Evolutionary conservation across 176 grass and related monocot genomes (phyloP), one percentile per base, ranked within the genome.

Genomic region (Carex scoparia): DNA sequence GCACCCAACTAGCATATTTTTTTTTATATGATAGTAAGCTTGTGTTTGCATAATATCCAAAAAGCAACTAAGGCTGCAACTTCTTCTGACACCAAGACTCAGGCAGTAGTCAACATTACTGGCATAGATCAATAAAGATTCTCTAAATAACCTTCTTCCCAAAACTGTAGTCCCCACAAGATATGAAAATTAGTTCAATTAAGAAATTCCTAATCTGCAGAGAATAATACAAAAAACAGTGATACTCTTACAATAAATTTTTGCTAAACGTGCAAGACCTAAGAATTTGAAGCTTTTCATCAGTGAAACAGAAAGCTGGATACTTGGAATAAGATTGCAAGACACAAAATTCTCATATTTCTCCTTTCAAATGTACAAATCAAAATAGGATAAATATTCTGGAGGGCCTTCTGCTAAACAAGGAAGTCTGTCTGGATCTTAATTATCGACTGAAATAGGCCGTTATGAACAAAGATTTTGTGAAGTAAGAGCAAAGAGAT

Each of bases 301-400:
- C 12, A 18, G 28, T 16, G 2, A 33, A 79, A 57, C 53, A 58
- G 2, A 79, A 79, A 79, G 27, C 51, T 58, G 35, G 14, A 35
- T 58, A 33, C 16, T 69, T 70, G 38, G 69, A 72, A 72, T 10
- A 35, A 79, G 28, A 58, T 16, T 30, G n/a, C 15, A 19, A 70
- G 37, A 42, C 8, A 63, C 58, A 30, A 78, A 78, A 56, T 32
- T 79, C 48, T 79, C 14, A 10, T 18, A 12, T 15, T 77, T 18
- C 51, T 57, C 74, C 54, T 79, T 58, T 79, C 48, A 58, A 57
- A 15, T 58, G 30, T 58, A 16, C 74, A 79, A 33, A 79, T 56
- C 30, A 79, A 75, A 58, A 77, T 33, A 77, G 49, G 74, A 57
- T 58, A 75, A 76, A 76, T 55, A 76, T 15, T 54, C 48, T 44